Evolutionary conservation across 208 protist species (phyloP), one percentile per base, ranked within the genome.

Genomic region (Acanthamoeba healyi): DNA sequence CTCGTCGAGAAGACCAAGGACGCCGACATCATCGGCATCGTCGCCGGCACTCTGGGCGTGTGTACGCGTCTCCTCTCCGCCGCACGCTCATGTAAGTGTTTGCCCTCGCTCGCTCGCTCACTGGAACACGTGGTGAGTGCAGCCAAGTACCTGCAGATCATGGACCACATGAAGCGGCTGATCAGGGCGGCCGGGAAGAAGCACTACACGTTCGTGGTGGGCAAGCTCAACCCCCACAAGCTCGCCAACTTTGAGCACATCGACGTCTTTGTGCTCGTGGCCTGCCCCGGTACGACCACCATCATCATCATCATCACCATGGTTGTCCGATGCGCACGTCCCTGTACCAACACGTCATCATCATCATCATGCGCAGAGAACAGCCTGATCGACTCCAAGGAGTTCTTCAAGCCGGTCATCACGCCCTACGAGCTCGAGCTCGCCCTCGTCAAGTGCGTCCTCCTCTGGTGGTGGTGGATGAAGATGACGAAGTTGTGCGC

Each of bases 371-470:
- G n/a, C n/a, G 22, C 95, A 26, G 96, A 97, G 38, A 97, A 96
- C 46, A 77, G 93, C 29, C 29, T 97, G 19, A 67, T 97, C 15
- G 95, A 97, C 36, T 96, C 95, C 14, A 93, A 94, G 42, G 96
- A 97, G 5, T 97, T 95, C 65, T 96, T 84, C 65, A 95, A 95
- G 89, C 96, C 96, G 32, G 92, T 97, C 81, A 92, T 97, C 36
- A 97, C 96, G 32, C 96, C 96, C 49, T 97, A 96, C 58, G 97
- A 97, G 84, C 58, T 97, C 4, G 94, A 97, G 36, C 17, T 97
- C 19, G 95, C 95, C 42, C 84, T 96, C 79, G 40, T 40, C 26
- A 82, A 65, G 72, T 95, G 42, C 61, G 93, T 42, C n/a, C n/a
- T n/a, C n/a, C n/a, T n/a, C n/a, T n/a, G n/a, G n/a, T n/a, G n/a